Base-by-base conservation (phyloP, 805 yeast species). In the Candida nanaspora region DNA sequence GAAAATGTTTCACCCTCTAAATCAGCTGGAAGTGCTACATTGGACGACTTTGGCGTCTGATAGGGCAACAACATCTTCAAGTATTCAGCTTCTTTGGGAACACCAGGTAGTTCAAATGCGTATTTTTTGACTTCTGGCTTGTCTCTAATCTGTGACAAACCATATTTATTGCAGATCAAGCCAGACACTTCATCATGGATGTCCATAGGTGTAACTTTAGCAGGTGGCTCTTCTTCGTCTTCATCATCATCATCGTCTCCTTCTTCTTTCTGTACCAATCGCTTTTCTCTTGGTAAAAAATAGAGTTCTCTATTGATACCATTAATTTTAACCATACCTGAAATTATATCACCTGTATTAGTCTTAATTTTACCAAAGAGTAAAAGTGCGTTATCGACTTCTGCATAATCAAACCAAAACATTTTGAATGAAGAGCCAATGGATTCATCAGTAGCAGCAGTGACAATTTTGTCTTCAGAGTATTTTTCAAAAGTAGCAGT, bases 361-460 rank as follows among this genome's bases (percentile, higher is more conserved):
- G 88, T 69, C 42, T 72, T 69, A 11, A 83, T 72, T 55, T 88
- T 87, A 40, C 98, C 98, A 58, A 84, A 91, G 9, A 93, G 67
- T 16, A 86, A 58, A 37, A 93, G 62, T 0, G 79, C 63, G 49
- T 73, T 73, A 43, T 81, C 85, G 11, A 82, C 77, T 56, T 91
- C 98, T 20, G 83, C 70, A 58, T 80, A 88, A 61, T 93, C 98
- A 25, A 85, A 63, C 97, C 97, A 93, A 59, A 74, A 93, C 80
- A 91, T 79, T 51, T 76, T 75, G 56, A 88, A 73, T 5, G 29
- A 20, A 2, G 48, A 38, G 2, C n/a, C n/a, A n/a, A n/a, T n/a
- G n/a, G 69, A 49, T 34, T 72, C 74, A 33, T 48, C 53, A 18
- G 48, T 53, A 14, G 38, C 33, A 21, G 43, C 40, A 16, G 46